Evolutionary conservation across 169 alveolate species (phyloP).

Genomic region (Eimeria falciformis): DNA sequence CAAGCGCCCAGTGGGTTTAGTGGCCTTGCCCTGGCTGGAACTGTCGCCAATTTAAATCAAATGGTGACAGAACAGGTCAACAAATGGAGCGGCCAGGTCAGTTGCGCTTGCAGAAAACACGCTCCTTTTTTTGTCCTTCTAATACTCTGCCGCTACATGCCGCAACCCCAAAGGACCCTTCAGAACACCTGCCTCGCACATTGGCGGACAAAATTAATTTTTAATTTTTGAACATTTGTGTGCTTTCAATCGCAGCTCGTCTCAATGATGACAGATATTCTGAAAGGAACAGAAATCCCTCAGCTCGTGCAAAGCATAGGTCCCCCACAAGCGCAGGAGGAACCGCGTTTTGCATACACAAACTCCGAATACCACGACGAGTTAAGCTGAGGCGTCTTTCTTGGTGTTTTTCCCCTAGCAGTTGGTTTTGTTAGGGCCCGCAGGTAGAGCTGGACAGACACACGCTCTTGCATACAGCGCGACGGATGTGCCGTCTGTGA

Average conservation of each 20-base stretch:
- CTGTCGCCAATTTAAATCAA: conserved; percentile 54
- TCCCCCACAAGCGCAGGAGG: not conserved
- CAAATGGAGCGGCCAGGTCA: conserved; percentile 73
- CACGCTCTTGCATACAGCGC: no score
- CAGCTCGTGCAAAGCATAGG: not conserved
- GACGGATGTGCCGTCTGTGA: no score
- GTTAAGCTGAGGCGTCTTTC: not conserved
- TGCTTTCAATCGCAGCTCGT: not conserved
- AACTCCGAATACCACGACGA: not conserved
- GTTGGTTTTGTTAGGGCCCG: no score
- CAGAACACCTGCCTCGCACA: no score
- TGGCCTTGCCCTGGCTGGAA: conserved; percentile 10
- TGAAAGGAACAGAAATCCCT: not conserved
- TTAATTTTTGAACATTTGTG: no score
- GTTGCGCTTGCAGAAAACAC: no score
- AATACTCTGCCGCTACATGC: no score
- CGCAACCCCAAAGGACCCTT: no score
- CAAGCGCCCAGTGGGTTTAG: conserved; percentile 35
- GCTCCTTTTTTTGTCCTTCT: no score
- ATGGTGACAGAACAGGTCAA: conserved; percentile 32
- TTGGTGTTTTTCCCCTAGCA: not conserved
- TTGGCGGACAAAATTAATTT: no score
- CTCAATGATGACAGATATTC: not conserved
- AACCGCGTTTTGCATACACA: not conserved
- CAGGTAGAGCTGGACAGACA: no score